phyloP scores from a whole-genome alignment of 148 eudicot genomes.

The Rhododendron griersonianum region DNA sequence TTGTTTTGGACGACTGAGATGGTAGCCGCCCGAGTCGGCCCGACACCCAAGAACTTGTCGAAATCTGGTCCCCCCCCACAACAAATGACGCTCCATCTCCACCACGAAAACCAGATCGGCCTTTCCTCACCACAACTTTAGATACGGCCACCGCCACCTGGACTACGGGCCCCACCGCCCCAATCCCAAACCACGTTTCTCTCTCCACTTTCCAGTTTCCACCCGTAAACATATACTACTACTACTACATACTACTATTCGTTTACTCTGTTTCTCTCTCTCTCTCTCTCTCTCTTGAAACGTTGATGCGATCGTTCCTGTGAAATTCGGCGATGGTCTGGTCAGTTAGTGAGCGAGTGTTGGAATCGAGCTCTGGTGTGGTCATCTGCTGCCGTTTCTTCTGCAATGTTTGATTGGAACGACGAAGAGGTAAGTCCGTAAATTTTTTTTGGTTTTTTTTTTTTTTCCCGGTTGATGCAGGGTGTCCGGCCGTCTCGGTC shows the following conservation, averaged over 20 bases:
- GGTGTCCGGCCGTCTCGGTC: too few relatives aligned
- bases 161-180: not conserved
- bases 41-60: not conserved
- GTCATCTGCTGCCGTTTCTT: constrained; percentile 18
- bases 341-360: constrained; percentile 19
- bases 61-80: not conserved
- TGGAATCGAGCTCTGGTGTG: constrained; percentile 11
- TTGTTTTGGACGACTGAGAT: too few relatives aligned
- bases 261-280: not conserved
- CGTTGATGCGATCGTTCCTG: not conserved
- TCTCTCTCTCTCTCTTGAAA: not conserved
- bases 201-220: not conserved
- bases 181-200: not conserved
- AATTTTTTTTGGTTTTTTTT: not conserved
- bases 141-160: not conserved
- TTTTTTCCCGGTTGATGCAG: not conserved
- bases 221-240: not conserved
- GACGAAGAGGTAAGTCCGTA: constrained; percentile 56
- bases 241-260: not conserved
- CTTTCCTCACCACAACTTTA: not conserved
- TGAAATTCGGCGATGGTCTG: constrained; percentile 19
- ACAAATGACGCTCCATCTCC: not conserved
- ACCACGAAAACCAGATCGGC: not conserved
- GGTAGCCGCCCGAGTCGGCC: too few relatives aligned
- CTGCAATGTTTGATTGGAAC: constrained; percentile 85